A percentile compares a stretch with the other conserved stretches of the same genome.
phyloP scores from a whole-genome alignment of 2,329 filamentous ascomycete species.

The Curvularia sp. region DNA sequence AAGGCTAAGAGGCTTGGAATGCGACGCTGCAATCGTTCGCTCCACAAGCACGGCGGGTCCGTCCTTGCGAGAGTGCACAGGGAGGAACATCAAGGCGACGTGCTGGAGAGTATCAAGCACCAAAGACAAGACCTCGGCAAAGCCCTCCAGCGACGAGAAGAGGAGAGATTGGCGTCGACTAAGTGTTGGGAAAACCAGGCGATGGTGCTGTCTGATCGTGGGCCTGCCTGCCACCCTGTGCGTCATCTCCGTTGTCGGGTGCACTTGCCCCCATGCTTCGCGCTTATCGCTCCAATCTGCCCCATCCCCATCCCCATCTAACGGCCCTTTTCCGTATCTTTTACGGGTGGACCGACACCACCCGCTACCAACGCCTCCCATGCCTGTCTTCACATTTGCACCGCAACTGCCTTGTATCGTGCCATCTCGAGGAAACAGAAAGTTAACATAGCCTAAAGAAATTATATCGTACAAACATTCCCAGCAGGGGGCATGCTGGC shows the following conservation, averaged over 20 bases:
- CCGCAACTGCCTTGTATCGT: not conserved
- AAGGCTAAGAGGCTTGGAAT: conserved; percentile 4
- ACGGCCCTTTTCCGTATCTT: conserved; percentile 15
- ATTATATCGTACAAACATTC: conserved; percentile 1
- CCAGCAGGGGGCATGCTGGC: not conserved
- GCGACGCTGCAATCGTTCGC: conserved; percentile 16
- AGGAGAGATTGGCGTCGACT: not conserved
- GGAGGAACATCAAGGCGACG: conserved; percentile 4
- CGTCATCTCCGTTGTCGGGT: conserved; percentile 17
- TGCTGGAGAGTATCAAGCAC: conserved; percentile 5
- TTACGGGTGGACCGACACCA: conserved; percentile 1
- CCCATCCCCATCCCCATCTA: conserved; percentile 1
- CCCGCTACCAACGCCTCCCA: not conserved
- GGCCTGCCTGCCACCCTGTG: conserved; percentile 2
- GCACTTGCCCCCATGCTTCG: conserved; percentile 4
- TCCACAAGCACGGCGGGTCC: conserved; percentile 9
- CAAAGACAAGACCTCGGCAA: conserved; percentile 6
- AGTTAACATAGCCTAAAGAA: not conserved
- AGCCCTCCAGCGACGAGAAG: not conserved
- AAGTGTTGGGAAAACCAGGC: not conserved
- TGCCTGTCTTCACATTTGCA: not conserved
- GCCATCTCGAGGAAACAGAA: not conserved
- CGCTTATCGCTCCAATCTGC: conserved; percentile 1
- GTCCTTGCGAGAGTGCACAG: not conserved
- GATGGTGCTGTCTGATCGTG: conserved; percentile 4